phyloP scores from a whole-genome alignment of 164 flowering plant genomes.

The Vitis vinifera region DNA sequence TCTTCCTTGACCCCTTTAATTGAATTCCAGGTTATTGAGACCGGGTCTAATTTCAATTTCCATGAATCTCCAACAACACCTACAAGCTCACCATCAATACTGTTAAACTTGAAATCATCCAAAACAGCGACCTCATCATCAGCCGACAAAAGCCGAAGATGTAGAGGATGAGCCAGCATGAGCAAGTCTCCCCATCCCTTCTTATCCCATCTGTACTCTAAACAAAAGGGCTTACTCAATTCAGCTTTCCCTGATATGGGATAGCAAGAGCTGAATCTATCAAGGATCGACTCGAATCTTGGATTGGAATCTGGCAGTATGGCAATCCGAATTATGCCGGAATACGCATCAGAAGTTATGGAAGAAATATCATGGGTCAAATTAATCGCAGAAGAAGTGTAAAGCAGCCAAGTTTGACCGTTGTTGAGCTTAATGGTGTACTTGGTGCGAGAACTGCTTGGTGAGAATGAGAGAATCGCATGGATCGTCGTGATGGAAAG shows the following conservation, averaged over 20 bases:
- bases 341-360: conserved; percentile 47
- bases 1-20: conserved; percentile 54
- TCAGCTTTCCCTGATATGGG: conserved; percentile 68
- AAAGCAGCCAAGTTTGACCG: conserved; percentile 79
- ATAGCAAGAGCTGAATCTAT: conserved; percentile 74
- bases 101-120: conserved; percentile 63
- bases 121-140: conserved; percentile 39
- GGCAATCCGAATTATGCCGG: conserved; percentile 73
- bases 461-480: conserved; percentile 46
- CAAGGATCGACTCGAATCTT: conserved; percentile 47
- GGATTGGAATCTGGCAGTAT: conserved; percentile 47
- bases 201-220: conserved; percentile 88
- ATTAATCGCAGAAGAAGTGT: conserved; percentile 60
- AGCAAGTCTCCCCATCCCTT: conserved; percentile 83
- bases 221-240: conserved; percentile 49
- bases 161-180: conserved; percentile 86
- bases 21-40: conserved; percentile 88
- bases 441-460: conserved; percentile 44
- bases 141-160: conserved; percentile 46
- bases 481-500: conserved; percentile 65
- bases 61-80: conserved; percentile 90
- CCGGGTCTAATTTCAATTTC: conserved; percentile 55
- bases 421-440: conserved; percentile 66
- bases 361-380: conserved; percentile 34
- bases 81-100: conserved; percentile 94